Base-by-base conservation (phyloP, 495 filamentous ascomycete genomes). In the Podospora conica region DNA sequence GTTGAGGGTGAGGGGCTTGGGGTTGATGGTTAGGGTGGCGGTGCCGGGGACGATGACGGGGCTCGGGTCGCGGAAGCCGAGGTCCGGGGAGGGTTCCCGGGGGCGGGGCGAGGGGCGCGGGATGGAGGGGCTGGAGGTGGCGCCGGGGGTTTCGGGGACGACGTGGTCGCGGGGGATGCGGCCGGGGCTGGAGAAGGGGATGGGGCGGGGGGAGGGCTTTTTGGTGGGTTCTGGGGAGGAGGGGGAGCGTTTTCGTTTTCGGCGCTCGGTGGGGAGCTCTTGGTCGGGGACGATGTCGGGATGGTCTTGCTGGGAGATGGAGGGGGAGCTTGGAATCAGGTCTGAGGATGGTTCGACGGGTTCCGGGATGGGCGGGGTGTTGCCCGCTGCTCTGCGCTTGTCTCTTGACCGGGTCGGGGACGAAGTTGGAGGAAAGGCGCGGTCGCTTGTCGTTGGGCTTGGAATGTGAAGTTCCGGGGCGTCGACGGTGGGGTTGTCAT, bases 111-210 rank as follows among this genome's bases (percentile, higher is more conserved):
- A 18, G 7, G 61, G 28, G 23, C 25, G 24, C n/a, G 60, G 60
- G 24, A 27, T 31, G 3, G 61, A 53, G 9, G 61, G 60, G 18
- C 25, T 63, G 40, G 55, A 27, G 22, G 61, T 56, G 0, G 61
- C 24, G 18, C 56, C 61, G 24, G 61, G 61, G 20, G 61, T 63
- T 54, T 63, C 61, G 12, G 61, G 61, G 27, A 63, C 56, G 48
- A 31, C 21, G 15, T 53, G 18, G 48, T 63, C 53, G 3, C 48
- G 24, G 9, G 31, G 29, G 15, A 61, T 48, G 2, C 20, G 22
- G 22, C 21, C 33, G 28, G 29, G 31, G 11, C 23, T 24, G 60
- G 20, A 53, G 40, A 22, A 8, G 12, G 10, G 10, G 8, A 12
- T 3, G 48, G 18, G 9, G 23, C 48, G 8, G 28, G 11, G 1